These are phyloP conservation scores for Carex cristatella DNA, from an alignment of 176 grass and related monocot genomes.

Conservation along the genomic window DNA sequence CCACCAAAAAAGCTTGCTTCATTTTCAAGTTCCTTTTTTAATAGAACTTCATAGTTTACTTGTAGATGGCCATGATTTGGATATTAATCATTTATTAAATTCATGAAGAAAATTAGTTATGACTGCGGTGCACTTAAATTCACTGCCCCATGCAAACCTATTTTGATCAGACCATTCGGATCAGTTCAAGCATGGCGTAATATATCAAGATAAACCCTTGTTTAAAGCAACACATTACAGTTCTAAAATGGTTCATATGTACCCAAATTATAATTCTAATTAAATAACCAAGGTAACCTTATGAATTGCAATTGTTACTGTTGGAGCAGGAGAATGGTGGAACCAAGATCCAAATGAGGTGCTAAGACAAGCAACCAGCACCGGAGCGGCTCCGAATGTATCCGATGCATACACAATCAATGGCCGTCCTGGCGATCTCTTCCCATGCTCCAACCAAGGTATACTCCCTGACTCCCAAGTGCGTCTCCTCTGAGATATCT, in stretches of 20 bases:
- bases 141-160: neutral
- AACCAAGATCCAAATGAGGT: constrained; percentile 55
- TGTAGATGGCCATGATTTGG: neutral
- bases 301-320: neutral
- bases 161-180: neutral
- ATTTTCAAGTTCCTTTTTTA: neutral
- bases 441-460: constrained; percentile 69
- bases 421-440: constrained; percentile 77
- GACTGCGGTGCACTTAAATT: neutral
- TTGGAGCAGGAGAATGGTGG: constrained; percentile 79
- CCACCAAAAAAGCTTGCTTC: neutral
- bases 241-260: neutral
- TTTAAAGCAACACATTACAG: neutral
- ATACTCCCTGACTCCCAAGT: neutral
- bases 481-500: no score
- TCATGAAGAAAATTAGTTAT: neutral
- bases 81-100: neutral
- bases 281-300: neutral
- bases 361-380: constrained; percentile 51
- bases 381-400: constrained; percentile 71
- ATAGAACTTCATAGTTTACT: neutral
- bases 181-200: neutral
- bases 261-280: neutral
- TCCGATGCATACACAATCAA: constrained; percentile 78
- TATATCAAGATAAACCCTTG: neutral